Evolutionary conservation across 495 filamentous ascomycete genomes (phyloP), one percentile per base, ranked within the genome.

Genomic region (Staphylotrichum longicolle): DNA sequence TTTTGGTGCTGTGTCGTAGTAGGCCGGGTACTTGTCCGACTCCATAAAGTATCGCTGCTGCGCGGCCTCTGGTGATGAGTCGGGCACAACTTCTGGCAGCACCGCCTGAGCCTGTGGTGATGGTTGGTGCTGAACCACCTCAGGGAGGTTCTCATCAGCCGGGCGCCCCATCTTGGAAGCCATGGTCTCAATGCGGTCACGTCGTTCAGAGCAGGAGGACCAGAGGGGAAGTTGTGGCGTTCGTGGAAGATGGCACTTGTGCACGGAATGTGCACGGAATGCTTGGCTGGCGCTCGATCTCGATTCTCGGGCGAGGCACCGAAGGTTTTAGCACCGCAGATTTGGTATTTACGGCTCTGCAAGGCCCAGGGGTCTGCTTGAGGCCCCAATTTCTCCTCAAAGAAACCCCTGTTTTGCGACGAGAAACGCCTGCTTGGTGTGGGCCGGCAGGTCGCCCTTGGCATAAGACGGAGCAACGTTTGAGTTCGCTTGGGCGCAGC

Each of bases 1-100:
- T 39, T 71, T 73, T 4, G 68, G 68, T 10, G 69, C 46, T 2
- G 35, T 55, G 58, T 73, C 71, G 54, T 52, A 73, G 14, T 57
- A 15, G 5, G 56, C 68, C 2, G 60, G 66, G 40, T 68, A 68
- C 50, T 73, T 73, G 48, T 73, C 65, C 12, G 45, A 30, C 30
- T 52, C 60, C 10, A 56, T 10, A n/a, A 49, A 54, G 27, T 60
- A 54, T 15, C 57, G 51, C 11, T 61, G 53, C 14, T 39, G 57
- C 0, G 50, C 41, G 7, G 44, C 45, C 32, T 70, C 56, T 6
- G 66, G 70, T 12, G 68, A 60, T 1, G 61, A 54, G 40, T 71
- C 64, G 30, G 51, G 51, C 3, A 67, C 63, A 33, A 66, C 64
- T 45, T 66, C 58, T 9, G 68, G 66, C 1, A 64, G 49, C 5